Evolutionary conservation across 257 asterid genomes (phyloP).

Genomic region (Leptodermis oblonga): DNA sequence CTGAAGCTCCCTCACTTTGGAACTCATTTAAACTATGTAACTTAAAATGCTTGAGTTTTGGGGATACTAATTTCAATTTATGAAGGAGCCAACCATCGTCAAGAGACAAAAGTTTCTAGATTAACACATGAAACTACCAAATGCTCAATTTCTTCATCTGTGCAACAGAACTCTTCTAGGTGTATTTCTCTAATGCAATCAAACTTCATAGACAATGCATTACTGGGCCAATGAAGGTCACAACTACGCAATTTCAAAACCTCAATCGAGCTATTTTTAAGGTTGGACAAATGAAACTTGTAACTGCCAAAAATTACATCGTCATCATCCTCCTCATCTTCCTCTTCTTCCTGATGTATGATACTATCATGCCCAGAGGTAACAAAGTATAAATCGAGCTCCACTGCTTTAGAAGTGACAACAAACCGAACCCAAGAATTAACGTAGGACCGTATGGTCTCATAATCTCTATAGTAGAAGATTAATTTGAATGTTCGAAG

Average conservation of each 20-base stretch:
- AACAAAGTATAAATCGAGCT: not conserved
- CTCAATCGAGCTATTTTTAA: not conserved
- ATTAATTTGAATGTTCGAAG: not conserved
- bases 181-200: not conserved
- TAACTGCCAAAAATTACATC: not conserved
- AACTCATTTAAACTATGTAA: not conserved
- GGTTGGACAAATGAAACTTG: not conserved
- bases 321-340: not conserved
- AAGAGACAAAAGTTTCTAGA: not conserved
- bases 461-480: not conserved
- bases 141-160: not conserved
- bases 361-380: too few relatives aligned
- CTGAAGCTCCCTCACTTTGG: too few relatives aligned
- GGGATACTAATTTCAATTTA: not conserved
- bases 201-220: not conserved
- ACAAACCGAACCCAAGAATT: not conserved
- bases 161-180: not conserved
- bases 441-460: not conserved
- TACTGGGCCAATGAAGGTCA: not conserved
- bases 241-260: not conserved
- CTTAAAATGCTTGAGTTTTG: not conserved
- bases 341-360: not conserved
- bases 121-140: not conserved
- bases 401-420: not conserved
- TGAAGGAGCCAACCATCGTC: not conserved